Conservation (phyloP, 2,329 filamentous ascomycete species). For the Paracorniculantispora psalliotae region DNA sequence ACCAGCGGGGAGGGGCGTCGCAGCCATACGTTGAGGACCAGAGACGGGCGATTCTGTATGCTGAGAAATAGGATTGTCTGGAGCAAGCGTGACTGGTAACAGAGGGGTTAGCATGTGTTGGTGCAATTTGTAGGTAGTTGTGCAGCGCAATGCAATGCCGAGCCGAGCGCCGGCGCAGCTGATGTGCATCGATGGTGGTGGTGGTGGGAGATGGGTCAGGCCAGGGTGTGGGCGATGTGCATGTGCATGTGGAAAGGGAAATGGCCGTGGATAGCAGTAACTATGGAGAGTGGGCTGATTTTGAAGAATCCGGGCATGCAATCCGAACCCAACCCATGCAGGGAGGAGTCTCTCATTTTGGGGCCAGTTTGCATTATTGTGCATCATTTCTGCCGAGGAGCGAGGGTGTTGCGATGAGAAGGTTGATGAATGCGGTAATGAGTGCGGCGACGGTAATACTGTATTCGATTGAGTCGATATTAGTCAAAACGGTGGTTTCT, state of each 20-base stretch:
- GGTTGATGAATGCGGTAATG: neutral
- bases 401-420: neutral
- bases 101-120: slow-evolving; percentile 10
- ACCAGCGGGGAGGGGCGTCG: slow-evolving; percentile 2
- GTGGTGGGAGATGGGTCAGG: slow-evolving; percentile 8
- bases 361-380: neutral
- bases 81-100: neutral
- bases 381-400: slow-evolving; percentile 10
- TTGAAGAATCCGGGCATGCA: slow-evolving; percentile 1
- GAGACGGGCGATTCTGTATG: neutral
- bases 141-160: slow-evolving; percentile 5
- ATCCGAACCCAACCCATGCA: slow-evolving; percentile 6
- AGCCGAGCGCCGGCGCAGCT: slow-evolving; percentile 5
- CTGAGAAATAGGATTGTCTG: neutral
- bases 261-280: neutral
- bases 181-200: slow-evolving; percentile 4
- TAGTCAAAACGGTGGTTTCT: neutral
- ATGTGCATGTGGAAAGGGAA: slow-evolving; percentile 6
- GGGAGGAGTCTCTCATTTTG: neutral
- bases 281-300: slow-evolving; percentile 14
- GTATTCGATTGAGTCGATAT: neutral
- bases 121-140: slow-evolving; percentile 5
- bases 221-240: slow-evolving; percentile 7
- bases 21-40: neutral
- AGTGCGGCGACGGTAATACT: neutral